Percentiles rank a stretch among this genome's conserved stretches.
Evolutionary conservation across 192 early-diverging fungal species (phyloP).

Genomic region (Backusella circina): DNA sequence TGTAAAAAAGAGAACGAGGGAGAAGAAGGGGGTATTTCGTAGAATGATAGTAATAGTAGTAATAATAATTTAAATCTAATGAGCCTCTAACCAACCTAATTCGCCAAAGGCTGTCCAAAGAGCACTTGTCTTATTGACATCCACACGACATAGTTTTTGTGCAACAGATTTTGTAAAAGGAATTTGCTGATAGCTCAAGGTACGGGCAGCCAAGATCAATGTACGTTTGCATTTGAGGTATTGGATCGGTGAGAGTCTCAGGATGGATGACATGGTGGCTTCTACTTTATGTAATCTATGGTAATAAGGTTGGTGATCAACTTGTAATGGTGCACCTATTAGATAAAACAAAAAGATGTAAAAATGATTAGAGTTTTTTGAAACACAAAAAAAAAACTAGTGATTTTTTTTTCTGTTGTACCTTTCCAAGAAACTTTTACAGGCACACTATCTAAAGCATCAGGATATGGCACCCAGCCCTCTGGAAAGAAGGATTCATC

Average conservation of each 20-base stretch:
- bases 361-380: not conserved
- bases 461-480: conserved; percentile 17
- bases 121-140: conserved; percentile 92
- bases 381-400: not conserved
- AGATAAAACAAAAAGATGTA: not conserved
- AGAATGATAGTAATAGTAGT: not conserved
- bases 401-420: not conserved
- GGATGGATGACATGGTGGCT: conserved; percentile 64
- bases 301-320: conserved; percentile 41
- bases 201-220: conserved; percentile 60
- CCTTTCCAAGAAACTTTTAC: conserved; percentile 31
- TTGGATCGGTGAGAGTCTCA: conserved; percentile 79
- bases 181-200: conserved; percentile 30
- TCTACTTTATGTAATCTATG: conserved; percentile 62
- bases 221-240: conserved; percentile 82
- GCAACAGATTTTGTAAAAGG: conserved; percentile 90
- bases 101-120: conserved; percentile 86
- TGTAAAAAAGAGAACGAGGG: not conserved
- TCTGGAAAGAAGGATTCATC: conserved; percentile 13
- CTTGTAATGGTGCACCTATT: conserved; percentile 39
- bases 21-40: not conserved
- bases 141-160: conserved; percentile 84
- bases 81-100: conserved; percentile 73
- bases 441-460: conserved; percentile 17
- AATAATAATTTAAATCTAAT: not conserved